These are phyloP conservation scores for Alliaria petiolata DNA, from an alignment of 345 rosid genomes.

Conservation along the genomic window DNA sequence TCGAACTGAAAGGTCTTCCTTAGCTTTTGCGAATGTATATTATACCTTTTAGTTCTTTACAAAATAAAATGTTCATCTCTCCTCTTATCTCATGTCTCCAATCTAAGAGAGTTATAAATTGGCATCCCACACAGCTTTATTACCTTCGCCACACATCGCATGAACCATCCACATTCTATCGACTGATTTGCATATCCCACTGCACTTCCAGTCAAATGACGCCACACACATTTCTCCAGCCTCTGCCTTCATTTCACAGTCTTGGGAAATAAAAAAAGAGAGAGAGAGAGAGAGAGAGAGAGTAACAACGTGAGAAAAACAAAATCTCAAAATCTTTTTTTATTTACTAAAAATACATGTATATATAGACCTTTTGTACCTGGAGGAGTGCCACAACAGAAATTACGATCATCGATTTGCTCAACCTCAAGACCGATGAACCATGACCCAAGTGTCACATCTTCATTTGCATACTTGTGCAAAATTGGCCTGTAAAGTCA, in stretches of 20 bases:
- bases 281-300: neutral
- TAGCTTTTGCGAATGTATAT: neutral
- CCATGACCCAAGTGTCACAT: slow-evolving; percentile 97
- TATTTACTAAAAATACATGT: neutral
- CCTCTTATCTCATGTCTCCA: neutral
- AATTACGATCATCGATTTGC: slow-evolving; percentile 73
- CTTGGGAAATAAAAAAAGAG: slow-evolving; percentile 25
- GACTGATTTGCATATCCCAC: slow-evolving; percentile 89
- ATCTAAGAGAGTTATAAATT: slow-evolving; percentile 29
- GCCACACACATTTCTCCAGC: slow-evolving; percentile 87
- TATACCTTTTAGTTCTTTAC: slow-evolving; percentile 10
- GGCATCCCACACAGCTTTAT: slow-evolving; percentile 71
- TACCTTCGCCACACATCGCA: slow-evolving; percentile 76
- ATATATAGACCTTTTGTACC: slow-evolving; percentile 38
- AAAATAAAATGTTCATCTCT: slow-evolving; percentile 5
- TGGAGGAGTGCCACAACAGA: slow-evolving; percentile 94
- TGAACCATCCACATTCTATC: slow-evolving; percentile 80
- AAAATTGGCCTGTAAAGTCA: slow-evolving; percentile 59
- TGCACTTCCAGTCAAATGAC: slow-evolving; percentile 96
- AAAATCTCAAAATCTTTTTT: neutral
- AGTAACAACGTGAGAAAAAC: slow-evolving; percentile 2
- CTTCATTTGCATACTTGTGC: slow-evolving; percentile 96
- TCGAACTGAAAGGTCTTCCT: neutral
- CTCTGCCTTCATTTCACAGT: slow-evolving; percentile 91
- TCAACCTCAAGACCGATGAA: slow-evolving; percentile 93